Evolutionary conservation across 2,329 filamentous ascomycete genomes (phyloP).

Genomic region (Didymellaceae sp.): DNA sequence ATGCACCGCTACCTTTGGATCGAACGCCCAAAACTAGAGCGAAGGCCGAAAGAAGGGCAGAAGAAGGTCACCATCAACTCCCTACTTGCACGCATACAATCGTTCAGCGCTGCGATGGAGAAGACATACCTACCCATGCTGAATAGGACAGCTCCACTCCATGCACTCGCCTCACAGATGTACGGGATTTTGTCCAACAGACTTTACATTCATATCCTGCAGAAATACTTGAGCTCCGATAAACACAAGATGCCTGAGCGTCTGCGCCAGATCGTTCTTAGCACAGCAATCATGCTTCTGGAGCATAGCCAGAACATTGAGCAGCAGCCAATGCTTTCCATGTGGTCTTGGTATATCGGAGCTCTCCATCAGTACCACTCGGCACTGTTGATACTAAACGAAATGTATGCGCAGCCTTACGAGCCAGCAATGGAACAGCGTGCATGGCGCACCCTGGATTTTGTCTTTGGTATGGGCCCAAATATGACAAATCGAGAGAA

Average conservation of each 20-base stretch:
- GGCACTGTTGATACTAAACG: constrained; percentile 71
- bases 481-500: constrained; percentile 63
- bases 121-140: constrained; percentile 71
- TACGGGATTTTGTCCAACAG: constrained; percentile 69
- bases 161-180: constrained; percentile 68
- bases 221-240: constrained; percentile 66
- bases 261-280: constrained; percentile 68
- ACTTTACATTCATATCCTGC: constrained; percentile 70
- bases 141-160: constrained; percentile 66
- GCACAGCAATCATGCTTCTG: constrained; percentile 62
- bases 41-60: constrained; percentile 33
- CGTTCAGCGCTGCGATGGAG: constrained; percentile 69
- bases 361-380: constrained; percentile 76
- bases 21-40: constrained; percentile 71
- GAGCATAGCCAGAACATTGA: constrained; percentile 64
- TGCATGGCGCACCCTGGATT: constrained; percentile 75
- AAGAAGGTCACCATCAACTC: constrained; percentile 58
- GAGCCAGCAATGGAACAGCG: constrained; percentile 65
- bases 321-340: constrained; percentile 57
- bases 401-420: constrained; percentile 67
- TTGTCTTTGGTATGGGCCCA: constrained; percentile 69
- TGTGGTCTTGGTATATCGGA: constrained; percentile 74
- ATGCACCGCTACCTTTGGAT: constrained; percentile 74
- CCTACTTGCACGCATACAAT: constrained; percentile 71
- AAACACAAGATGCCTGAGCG: constrained; percentile 64